A percentile compares a stretch with the other conserved stretches of the same genome.
phyloP scores from a whole-genome alignment of 2,329 filamentous ascomycete genomes.

The Pseudopithomyces maydicus region DNA sequence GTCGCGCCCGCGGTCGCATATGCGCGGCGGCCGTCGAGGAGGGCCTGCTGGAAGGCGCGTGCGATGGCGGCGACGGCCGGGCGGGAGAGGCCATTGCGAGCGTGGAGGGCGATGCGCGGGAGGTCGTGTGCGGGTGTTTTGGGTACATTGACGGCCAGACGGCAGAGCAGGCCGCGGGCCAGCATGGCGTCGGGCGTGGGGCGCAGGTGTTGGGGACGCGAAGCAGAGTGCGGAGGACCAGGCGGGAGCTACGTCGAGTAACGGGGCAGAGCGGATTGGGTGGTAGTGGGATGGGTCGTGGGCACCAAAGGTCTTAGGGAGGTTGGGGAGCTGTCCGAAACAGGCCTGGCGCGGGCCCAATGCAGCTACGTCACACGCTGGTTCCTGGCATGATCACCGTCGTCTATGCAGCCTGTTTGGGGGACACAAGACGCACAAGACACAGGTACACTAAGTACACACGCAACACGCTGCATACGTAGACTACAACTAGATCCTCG shows the following conservation, averaged over 20 bases:
- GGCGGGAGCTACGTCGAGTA: slow-evolving; percentile 24
- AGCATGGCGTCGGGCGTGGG: slow-evolving; percentile 34
- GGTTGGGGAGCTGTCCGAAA: slow-evolving; percentile 8
- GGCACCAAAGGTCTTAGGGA: slow-evolving; percentile 10
- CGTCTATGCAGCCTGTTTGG: background rate
- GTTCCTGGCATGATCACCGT: background rate
- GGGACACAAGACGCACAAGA: background rate
- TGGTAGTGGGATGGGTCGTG: slow-evolving; percentile 16
- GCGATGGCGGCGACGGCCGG: slow-evolving; percentile 26
- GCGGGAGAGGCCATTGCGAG: slow-evolving; percentile 27
- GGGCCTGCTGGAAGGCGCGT: slow-evolving; percentile 26
- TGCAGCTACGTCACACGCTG: slow-evolving; percentile 8
- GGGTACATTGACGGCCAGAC: slow-evolving; percentile 41
- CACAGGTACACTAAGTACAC: background rate
- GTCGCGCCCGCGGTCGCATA: slow-evolving; percentile 42
- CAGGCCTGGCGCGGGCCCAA: background rate
- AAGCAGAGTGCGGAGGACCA: slow-evolving; percentile 12
- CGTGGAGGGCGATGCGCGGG: slow-evolving; percentile 33
- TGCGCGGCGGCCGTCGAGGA: slow-evolving; percentile 28
- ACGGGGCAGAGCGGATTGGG: slow-evolving; percentile 14
- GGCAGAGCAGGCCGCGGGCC: slow-evolving; percentile 41
- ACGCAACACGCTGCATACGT: background rate
- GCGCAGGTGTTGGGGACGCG: slow-evolving; percentile 9
- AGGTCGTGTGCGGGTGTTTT: slow-evolving; percentile 43
- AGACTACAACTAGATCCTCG: no score